Evolutionary conservation across 495 filamentous ascomycete species (phyloP), one percentile per base, ranked within the genome.

Genomic region (Xylaria castorea): DNA sequence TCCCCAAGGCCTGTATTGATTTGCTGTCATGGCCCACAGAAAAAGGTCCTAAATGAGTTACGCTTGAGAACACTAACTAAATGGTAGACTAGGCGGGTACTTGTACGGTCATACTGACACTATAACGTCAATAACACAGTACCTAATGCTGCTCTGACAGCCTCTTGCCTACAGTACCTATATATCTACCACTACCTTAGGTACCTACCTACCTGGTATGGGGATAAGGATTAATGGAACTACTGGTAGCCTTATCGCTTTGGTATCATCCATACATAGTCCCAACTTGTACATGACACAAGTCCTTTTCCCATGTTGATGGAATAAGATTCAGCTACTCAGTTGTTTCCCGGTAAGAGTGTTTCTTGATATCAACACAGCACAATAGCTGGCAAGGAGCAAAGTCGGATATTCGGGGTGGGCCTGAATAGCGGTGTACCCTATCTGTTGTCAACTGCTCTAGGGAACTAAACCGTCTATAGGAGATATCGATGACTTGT

Each of bases 11-110:
- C 30, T 27, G 36, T 42, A 14, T 40, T 38, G 58, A 51, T 42
- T 71, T 71, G 68, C 68, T 71, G 68, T 64, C 58, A 53, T 38
- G 48, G 42, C 30, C 68, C 68, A 71, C 58, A 44, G 16, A 50
- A 46, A 11, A 53, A 42, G n/a, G n/a, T 18, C 65, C 50, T 4
- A 55, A 50, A 32, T 66, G 27, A 22, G 64, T 38, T 68, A 57
- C 66, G 46, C 18, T n/a, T 57, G 27, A 40, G 9, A n/a, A 11
- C 25, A 42, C 63, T 48, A 55, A 42, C 63, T 48, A 55, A 3
- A 57, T 42, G 20, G 46, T 55, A 30, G 30, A n/a, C 64, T 36
- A 53, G 46, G 46, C 46, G 53, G 53, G 53, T 53, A 9, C 25
- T 6, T 27, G 51, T 51, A 22, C 16, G 53, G 53, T 30, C 25